Evolutionary conservation across 2,329 filamentous ascomycete species (phyloP).

Genomic region (Dryadomyces sulphureus): DNA sequence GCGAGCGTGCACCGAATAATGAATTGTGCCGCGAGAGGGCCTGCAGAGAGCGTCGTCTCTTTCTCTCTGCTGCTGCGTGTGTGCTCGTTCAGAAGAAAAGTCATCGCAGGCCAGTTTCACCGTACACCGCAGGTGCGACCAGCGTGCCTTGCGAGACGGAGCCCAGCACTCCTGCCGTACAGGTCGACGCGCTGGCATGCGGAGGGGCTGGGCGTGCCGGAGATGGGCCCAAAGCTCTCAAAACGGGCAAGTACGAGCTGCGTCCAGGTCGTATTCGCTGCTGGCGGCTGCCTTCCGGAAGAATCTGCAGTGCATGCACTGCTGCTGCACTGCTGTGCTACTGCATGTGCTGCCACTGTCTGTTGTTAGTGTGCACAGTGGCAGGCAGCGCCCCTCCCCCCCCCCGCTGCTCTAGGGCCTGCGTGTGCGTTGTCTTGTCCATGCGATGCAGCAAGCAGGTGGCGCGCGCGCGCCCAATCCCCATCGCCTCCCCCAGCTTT

Average conservation of each 20-base stretch:
- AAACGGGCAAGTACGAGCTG: background rate
- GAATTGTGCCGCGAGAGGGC: too few relatives aligned
- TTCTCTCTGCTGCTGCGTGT: too few relatives aligned
- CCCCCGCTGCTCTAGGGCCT: too few relatives aligned
- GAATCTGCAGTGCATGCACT: background rate
- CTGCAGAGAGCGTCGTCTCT: too few relatives aligned
- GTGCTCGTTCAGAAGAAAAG: too few relatives aligned
- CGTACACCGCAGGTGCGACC: background rate
- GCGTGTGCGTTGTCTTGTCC: background rate
- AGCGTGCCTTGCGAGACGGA: background rate
- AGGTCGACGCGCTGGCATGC: background rate
- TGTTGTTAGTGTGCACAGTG: too few relatives aligned
- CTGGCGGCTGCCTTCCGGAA: background rate
- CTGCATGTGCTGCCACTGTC: too few relatives aligned
- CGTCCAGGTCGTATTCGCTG: background rate
- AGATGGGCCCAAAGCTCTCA: background rate
- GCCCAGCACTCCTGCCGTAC: background rate
- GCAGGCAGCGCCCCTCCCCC: too few relatives aligned
- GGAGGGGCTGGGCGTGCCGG: background rate
- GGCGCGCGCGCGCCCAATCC: background rate
- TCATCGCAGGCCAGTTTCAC: too few relatives aligned
- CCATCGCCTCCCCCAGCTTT: background rate
- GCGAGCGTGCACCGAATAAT: too few relatives aligned
- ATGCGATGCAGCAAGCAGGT: background rate
- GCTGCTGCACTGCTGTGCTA: background rate